These are phyloP conservation scores for Wallacemonas collosoma DNA, from an alignment of 208 protist genomes.

Conservation along the genomic window DNA sequence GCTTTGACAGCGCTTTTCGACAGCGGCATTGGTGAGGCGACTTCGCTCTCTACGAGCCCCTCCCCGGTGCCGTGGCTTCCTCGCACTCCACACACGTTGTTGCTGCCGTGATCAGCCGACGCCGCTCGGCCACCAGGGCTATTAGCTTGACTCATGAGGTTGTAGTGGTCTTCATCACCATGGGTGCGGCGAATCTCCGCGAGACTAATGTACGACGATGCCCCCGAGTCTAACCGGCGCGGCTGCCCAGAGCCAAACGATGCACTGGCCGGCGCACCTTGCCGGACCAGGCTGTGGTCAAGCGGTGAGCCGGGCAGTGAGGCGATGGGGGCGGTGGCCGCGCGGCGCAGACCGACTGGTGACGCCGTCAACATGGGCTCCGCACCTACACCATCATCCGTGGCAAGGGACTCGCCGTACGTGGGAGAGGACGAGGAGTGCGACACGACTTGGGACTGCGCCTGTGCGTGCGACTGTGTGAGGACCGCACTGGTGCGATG, in stretches of 20 bases:
- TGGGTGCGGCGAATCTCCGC: slow-evolving; percentile 8
- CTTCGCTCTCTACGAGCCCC: background rate
- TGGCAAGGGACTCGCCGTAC: background rate
- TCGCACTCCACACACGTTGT: background rate
- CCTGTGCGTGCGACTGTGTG: background rate
- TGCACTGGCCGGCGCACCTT: background rate
- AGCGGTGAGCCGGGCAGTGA: background rate
- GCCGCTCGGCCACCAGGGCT: background rate
- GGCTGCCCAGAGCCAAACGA: background rate
- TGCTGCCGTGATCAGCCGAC: background rate
- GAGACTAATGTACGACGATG: slow-evolving; percentile 4
- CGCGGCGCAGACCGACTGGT: background rate
- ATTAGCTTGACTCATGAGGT: background rate
- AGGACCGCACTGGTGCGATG: background rate
- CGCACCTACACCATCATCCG: background rate
- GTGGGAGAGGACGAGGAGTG: background rate
- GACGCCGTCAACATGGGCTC: background rate
- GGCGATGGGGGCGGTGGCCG: background rate
- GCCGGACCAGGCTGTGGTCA: background rate
- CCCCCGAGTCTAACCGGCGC: slow-evolving; percentile 3
- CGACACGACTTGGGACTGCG: background rate
- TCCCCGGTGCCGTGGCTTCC: background rate
- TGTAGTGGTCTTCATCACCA: slow-evolving; percentile 8
- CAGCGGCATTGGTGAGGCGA: background rate
- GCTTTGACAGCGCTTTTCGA: background rate